Base-by-base conservation (phyloP, 1,284 basidiomycete species). In the Meripilus lineatus region DNA sequence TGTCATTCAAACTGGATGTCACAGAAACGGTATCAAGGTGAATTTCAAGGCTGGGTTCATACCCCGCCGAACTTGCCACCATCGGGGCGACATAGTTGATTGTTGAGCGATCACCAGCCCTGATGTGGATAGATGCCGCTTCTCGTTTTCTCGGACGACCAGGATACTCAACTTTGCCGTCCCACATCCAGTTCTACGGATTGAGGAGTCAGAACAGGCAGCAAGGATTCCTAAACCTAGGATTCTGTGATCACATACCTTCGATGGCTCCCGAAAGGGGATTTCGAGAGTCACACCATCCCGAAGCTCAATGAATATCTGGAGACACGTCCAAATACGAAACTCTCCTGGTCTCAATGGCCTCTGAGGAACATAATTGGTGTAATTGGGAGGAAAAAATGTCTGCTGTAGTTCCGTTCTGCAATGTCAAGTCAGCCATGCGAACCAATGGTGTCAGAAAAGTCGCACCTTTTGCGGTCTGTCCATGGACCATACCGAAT, bases 401-500 rank as follows among this genome's bases (percentile, higher is more conserved):
- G 77, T 70, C 39, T 74, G 75, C 58, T 94, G 91, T 20, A 96
- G 64, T 42, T 89, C 78, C 14, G 71, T 77, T 37, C 90, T 91
- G 15, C 8, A 23, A 28, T 15, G 7, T 23, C 6, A 28, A 21
- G 22, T n/a, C 22, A 38, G 34, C n/a, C 11, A 25, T 13, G 28
- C 25, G 28, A 13, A 39, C 13, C 13, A 34, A 32, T 7, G 22
- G 23, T 23, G 24, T 25, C 15, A 25, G 36, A 26, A 28, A 32
- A 8, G 15, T 49, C 67, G 49, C 58, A 83, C 85, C 91, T 73
- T 64, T 94, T 93, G 22, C 92, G 75, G 65, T 97, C 93, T 17
- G 91, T 83, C 93, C 93, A 97, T 3, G 93, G 93, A 1, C 93
- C 93, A 58, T 96, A 96, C 25, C 81, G 79, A 33, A 95, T 54